Conservation (phyloP, 2,329 filamentous ascomycete species). For the Phyllachora maydis region DNA sequence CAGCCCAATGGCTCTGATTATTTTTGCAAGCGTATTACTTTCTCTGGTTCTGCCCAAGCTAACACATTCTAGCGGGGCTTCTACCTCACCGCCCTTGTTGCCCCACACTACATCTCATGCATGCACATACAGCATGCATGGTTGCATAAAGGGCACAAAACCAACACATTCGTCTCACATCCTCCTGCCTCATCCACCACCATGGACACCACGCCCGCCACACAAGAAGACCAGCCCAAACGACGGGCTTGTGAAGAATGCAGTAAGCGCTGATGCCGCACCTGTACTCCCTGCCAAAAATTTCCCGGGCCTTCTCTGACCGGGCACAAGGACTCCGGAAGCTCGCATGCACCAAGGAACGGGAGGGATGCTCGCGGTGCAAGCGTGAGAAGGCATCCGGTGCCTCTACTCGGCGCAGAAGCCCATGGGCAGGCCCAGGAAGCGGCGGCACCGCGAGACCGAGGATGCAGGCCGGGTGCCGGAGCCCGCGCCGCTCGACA, state of each 20-base stretch:
- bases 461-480: slow-evolving; percentile 1
- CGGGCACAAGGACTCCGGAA: slow-evolving; percentile 32
- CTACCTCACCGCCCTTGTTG: too few relatives aligned
- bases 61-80: too few relatives aligned
- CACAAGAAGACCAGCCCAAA: slow-evolving; percentile 14
- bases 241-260: slow-evolving; percentile 47
- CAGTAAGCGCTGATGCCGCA: slow-evolving; percentile 22
- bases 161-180: too few relatives aligned
- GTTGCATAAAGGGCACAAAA: too few relatives aligned
- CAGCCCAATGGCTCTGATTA: too few relatives aligned
- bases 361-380: slow-evolving; percentile 37
- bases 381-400: slow-evolving; percentile 28
- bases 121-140: too few relatives aligned
- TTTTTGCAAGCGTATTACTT: too few relatives aligned
- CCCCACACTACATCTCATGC: too few relatives aligned
- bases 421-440: slow-evolving; percentile 43
- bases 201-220: neutral
- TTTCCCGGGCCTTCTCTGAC: slow-evolving; percentile 3
- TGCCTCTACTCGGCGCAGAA: slow-evolving; percentile 47
- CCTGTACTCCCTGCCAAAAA: neutral
- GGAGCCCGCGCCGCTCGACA: slow-evolving; percentile 5
- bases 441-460: slow-evolving; percentile 21
- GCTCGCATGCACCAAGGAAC: slow-evolving; percentile 42
- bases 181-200: too few relatives aligned
- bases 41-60: too few relatives aligned